phyloP scores from a whole-genome alignment of 169 alveolate species.

The Babesia microti region DNA sequence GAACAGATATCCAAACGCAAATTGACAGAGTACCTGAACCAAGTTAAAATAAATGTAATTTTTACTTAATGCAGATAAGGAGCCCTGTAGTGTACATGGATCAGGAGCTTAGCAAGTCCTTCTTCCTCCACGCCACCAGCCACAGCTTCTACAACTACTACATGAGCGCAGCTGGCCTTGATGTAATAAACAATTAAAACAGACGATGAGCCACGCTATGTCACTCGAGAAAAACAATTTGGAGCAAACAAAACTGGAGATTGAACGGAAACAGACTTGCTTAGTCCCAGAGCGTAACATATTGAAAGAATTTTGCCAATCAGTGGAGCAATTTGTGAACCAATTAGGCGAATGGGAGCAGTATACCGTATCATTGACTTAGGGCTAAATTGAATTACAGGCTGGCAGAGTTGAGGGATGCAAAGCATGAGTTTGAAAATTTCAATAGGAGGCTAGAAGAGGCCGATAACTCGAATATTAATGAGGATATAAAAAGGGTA shows the following conservation, averaged over 20 bases:
- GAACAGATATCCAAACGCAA: constrained; percentile 5
- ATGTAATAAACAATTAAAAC: constrained; percentile 24
- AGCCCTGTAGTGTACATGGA: constrained; percentile 63
- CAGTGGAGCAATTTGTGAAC: constrained; percentile 31
- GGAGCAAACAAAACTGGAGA: constrained; percentile 39
- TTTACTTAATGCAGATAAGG: constrained; percentile 34
- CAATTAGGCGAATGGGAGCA: constrained; percentile 43
- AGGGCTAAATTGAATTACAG: too few species aligned
- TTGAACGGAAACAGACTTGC: constrained; percentile 44
- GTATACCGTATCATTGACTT: too few species aligned
- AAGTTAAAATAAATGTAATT: constrained; percentile 35
- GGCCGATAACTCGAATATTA: too few species aligned
- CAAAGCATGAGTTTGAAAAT: too few species aligned
- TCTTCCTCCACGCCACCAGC: constrained; percentile 47
- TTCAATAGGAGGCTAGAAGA: too few species aligned
- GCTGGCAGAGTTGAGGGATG: too few species aligned
- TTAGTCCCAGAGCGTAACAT: constrained; percentile 48
- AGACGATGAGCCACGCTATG: constrained; percentile 34
- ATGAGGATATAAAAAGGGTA: too few species aligned
- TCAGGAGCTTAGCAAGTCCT: constrained; percentile 60
- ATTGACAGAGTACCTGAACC: constrained; percentile 19
- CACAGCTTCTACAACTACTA: constrained; percentile 49
- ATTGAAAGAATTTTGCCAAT: constrained; percentile 26
- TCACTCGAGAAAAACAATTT: constrained; percentile 36
- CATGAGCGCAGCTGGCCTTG: constrained; percentile 56